phyloP scores from a whole-genome alignment of 176 grass and related monocot genomes.

The Eragrostis curvula region DNA sequence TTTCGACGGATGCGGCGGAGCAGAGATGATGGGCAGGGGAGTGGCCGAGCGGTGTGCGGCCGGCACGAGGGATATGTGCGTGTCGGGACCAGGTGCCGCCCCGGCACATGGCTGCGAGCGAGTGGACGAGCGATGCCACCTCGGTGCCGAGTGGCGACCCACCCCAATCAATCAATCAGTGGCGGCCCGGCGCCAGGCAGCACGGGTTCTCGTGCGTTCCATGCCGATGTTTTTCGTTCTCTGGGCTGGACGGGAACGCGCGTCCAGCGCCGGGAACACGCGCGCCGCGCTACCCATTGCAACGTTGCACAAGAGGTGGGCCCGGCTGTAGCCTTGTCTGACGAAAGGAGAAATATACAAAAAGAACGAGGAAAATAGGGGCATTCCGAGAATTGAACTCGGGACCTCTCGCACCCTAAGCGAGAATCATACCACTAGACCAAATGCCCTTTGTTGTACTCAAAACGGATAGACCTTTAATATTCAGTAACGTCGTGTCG shows the following conservation, averaged over 20 bases:
- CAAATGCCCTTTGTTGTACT: slow-evolving; percentile 60
- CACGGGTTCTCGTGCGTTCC: not conserved
- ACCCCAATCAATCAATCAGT: not conserved
- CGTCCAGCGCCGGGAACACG: too few species aligned
- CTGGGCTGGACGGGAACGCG: too few species aligned
- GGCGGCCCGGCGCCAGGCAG: slow-evolving; percentile 1
- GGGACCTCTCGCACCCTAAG: slow-evolving; percentile 98
- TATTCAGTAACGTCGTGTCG: too few species aligned
- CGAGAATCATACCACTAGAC: slow-evolving; percentile 99
- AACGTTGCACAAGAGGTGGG: not conserved
- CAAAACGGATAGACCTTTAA: too few species aligned
- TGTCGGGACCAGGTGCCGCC: not conserved
- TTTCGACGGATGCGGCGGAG: not conserved
- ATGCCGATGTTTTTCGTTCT: not conserved
- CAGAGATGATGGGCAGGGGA: too few species aligned
- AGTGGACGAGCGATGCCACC: not conserved
- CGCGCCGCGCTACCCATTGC: too few species aligned
- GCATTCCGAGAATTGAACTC: slow-evolving; percentile 99
- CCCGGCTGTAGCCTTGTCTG: too few species aligned
- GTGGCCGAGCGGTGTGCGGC: too few species aligned
- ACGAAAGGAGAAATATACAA: too few species aligned
- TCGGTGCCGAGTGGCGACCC: not conserved
- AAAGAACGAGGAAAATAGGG: too few species aligned
- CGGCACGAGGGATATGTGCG: not conserved
- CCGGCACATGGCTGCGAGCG: not conserved